Evolutionary conservation across 2,329 filamentous ascomycete genomes (phyloP).

Genomic region (Colletotrichum melonis): DNA sequence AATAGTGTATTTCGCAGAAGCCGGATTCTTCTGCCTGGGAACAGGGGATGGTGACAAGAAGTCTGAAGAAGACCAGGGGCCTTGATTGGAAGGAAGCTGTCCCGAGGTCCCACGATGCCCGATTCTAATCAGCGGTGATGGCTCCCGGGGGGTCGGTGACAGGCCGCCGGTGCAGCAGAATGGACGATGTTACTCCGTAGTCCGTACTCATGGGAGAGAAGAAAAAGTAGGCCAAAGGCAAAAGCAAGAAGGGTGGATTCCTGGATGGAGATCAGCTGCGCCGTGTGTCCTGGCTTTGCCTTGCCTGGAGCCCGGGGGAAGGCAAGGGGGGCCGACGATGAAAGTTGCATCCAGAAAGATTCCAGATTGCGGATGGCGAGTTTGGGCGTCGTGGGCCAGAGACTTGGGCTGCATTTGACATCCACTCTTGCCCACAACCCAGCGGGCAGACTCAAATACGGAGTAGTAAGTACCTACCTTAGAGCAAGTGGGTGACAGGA

Average conservation of each 20-base stretch:
- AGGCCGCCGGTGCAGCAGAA: constrained; percentile 16
- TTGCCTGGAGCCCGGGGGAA: constrained; percentile 11
- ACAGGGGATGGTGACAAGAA: neutral
- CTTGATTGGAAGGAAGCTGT: constrained; percentile 14
- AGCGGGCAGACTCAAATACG: neutral
- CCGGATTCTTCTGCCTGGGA: neutral
- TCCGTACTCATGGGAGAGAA: neutral
- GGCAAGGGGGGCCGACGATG: neutral
- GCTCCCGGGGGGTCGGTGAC: constrained; percentile 25
- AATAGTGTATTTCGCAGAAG: neutral
- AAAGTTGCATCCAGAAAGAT: constrained; percentile 31
- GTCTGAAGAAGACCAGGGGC: neutral
- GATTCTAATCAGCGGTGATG: constrained; percentile 33
- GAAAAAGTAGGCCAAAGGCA: constrained; percentile 1
- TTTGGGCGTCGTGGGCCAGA: neutral
- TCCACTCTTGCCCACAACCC: constrained; percentile 8
- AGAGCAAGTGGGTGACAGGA: no score
- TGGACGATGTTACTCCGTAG: neutral
- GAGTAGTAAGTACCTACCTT: no score
- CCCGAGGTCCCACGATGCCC: constrained; percentile 14
- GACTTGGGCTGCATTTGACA: constrained; percentile 1
- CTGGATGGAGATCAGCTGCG: constrained; percentile 22
- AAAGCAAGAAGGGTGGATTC: constrained; percentile 20
- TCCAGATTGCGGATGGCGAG: constrained; percentile 25
- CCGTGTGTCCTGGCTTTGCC: constrained; percentile 28